These are phyloP conservation scores for Alternaria atra DNA, from an alignment of 2,329 filamentous ascomycete genomes.

Conservation along the genomic window DNA sequence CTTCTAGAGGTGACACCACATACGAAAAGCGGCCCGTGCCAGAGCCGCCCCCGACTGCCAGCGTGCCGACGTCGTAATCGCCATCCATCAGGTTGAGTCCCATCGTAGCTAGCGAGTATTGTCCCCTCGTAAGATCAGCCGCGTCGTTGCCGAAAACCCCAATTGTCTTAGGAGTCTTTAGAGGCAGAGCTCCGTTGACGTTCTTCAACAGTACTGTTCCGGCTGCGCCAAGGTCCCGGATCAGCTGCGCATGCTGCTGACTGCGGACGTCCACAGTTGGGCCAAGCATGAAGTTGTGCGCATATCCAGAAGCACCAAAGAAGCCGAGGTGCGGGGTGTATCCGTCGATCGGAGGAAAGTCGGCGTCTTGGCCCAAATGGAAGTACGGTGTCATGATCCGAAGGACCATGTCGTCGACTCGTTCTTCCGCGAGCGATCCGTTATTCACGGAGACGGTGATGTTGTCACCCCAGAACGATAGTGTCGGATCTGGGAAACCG, in stretches of 20 bases:
- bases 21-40: slow-evolving; percentile 52
- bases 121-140: slow-evolving; percentile 60
- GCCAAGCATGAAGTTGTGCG: slow-evolving; percentile 46
- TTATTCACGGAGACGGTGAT: slow-evolving; percentile 51
- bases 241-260: slow-evolving; percentile 48
- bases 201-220: slow-evolving; percentile 60
- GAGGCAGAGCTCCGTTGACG: slow-evolving; percentile 56
- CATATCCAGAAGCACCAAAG: slow-evolving; percentile 24
- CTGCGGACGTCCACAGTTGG: slow-evolving; percentile 50
- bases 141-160: slow-evolving; percentile 61
- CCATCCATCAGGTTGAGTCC: slow-evolving; percentile 3
- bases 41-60: slow-evolving; percentile 51
- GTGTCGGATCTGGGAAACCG: slow-evolving; percentile 16
- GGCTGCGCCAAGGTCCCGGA: slow-evolving; percentile 52
- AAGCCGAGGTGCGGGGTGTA: slow-evolving; percentile 36
- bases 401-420: slow-evolving; percentile 58
- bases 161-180: slow-evolving; percentile 60
- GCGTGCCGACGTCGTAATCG: slow-evolving; percentile 54
- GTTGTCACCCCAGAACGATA: slow-evolving; percentile 50
- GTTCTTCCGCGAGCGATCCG: slow-evolving; percentile 49
- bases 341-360: slow-evolving; percentile 47
- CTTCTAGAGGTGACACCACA: slow-evolving; percentile 53
- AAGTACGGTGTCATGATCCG: slow-evolving; percentile 59
- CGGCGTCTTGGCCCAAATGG: slow-evolving; percentile 51
- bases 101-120: slow-evolving; percentile 22